Evolutionary conservation across 192 early-diverging fungal genomes (phyloP).

Genomic region (Mortierella hygrophila): DNA sequence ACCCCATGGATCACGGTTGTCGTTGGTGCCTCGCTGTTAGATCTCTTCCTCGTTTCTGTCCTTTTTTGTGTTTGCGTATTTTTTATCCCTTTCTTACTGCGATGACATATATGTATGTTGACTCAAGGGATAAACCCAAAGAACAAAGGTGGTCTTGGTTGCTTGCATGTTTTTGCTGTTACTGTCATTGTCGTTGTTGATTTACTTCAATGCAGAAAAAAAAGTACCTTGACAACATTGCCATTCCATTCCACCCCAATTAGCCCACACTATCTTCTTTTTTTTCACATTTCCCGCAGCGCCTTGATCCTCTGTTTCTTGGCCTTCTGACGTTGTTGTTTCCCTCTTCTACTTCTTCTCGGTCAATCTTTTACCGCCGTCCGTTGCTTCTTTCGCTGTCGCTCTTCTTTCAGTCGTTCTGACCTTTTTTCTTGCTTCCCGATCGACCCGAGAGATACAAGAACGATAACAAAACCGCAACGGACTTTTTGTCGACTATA

Average conservation of each 20-base stretch:
- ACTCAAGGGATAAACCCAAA: background rate
- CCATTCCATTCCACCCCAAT: slow-evolving; percentile 2
- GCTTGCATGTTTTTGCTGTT: background rate
- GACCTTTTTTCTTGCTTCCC: background rate
- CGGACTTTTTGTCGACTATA: background rate
- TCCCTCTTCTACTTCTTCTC: background rate
- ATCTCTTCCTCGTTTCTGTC: background rate
- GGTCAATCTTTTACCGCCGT: background rate
- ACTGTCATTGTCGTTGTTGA: background rate
- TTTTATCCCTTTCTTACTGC: background rate
- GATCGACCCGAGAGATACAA: background rate
- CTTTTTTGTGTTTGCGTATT: background rate
- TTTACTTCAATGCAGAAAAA: background rate
- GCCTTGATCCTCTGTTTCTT: background rate
- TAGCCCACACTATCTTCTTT: background rate
- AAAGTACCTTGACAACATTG: background rate
- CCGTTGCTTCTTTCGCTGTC: background rate
- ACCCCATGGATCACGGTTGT: too few relatives aligned
- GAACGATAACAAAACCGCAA: background rate
- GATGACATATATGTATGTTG: background rate
- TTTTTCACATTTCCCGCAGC: background rate
- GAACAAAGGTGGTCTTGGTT: background rate
- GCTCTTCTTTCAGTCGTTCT: background rate
- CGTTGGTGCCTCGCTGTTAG: background rate
- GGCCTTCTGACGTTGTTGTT: background rate